phyloP scores from a whole-genome alignment of 352 stramenopile genomes.

The Phytophthora cactorum region DNA sequence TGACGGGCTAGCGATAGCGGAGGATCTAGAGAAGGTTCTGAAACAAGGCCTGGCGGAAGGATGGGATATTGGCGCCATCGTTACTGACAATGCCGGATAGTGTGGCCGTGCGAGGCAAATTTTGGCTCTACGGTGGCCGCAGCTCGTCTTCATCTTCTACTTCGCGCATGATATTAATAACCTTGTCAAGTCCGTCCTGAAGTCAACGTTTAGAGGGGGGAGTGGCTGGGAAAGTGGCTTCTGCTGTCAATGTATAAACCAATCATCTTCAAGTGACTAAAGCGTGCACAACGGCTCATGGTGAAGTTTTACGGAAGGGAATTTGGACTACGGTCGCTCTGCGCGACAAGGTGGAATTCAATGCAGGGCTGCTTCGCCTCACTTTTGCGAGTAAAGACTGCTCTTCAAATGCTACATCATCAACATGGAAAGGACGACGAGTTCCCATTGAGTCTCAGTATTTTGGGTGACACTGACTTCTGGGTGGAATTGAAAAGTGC shows the following conservation, averaged over 20 bases:
- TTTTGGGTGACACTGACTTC: not conserved
- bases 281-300: not conserved
- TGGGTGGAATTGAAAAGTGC: not conserved
- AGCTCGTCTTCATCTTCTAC: constrained; percentile 5
- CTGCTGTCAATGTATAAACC: not conserved
- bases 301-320: too few relatives aligned
- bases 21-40: constrained; percentile 7
- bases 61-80: constrained; percentile 7
- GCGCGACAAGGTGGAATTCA: too few relatives aligned
- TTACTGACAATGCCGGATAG: constrained; percentile 21
- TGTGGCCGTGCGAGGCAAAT: constrained; percentile 6
- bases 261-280: not conserved
- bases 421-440: not conserved
- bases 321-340: too few relatives aligned
- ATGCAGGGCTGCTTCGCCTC: not conserved
- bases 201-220: constrained; percentile 3
- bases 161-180: not conserved
- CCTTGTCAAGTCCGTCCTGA: constrained; percentile 21
- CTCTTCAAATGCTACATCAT: not conserved
- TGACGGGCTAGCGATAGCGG: constrained; percentile 9
- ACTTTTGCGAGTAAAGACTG: not conserved
- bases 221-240: constrained; percentile 6
- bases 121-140: not conserved
- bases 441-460: not conserved
- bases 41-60: not conserved